Conservation (phyloP, 2,329 filamentous ascomycete species). For the Eutypa lata region DNA sequence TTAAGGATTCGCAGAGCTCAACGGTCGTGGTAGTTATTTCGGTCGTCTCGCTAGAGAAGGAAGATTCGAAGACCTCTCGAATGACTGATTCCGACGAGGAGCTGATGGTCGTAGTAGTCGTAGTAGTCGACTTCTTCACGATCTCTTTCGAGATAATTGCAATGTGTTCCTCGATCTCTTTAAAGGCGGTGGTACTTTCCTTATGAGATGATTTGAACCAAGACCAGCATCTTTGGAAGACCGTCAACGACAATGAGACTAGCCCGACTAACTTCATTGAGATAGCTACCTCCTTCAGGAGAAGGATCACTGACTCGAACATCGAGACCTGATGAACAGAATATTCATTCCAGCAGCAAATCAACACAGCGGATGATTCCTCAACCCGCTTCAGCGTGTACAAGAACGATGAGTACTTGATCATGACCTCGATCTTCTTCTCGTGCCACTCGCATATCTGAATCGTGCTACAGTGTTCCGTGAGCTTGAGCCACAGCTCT, state of each 20-base stretch:
- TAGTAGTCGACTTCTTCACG: constrained; percentile 30
- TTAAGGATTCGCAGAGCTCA: constrained; percentile 36
- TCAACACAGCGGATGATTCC: constrained; percentile 43
- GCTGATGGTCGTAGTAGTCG: background rate
- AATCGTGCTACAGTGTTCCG: constrained; percentile 38
- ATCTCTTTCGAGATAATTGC: constrained; percentile 39
- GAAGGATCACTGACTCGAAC: constrained; percentile 1
- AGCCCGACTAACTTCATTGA: constrained; percentile 44
- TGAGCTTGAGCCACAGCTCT: constrained; percentile 49
- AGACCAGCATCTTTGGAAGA: constrained; percentile 41
- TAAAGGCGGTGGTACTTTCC: constrained; percentile 30
- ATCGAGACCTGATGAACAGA: constrained; percentile 19
- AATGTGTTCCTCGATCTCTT: constrained; percentile 41
- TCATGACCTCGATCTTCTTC: constrained; percentile 42
- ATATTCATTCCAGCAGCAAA: constrained; percentile 47
- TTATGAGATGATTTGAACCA: constrained; percentile 34
- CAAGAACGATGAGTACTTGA: constrained; percentile 46
- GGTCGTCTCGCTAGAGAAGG: constrained; percentile 22
- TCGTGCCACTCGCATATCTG: constrained; percentile 43
- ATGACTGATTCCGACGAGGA: constrained; percentile 37
- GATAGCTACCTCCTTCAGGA: constrained; percentile 31
- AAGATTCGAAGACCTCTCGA: constrained; percentile 41
- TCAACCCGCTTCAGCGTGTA: constrained; percentile 38
- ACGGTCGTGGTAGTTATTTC: constrained; percentile 35
- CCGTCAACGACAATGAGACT: constrained; percentile 40